Percentiles rank a stretch among this genome's conserved stretches.
These are phyloP conservation scores for Talaromyces nanjingensis DNA, from an alignment of 495 filamentous ascomycete species.

Conservation along the genomic window DNA sequence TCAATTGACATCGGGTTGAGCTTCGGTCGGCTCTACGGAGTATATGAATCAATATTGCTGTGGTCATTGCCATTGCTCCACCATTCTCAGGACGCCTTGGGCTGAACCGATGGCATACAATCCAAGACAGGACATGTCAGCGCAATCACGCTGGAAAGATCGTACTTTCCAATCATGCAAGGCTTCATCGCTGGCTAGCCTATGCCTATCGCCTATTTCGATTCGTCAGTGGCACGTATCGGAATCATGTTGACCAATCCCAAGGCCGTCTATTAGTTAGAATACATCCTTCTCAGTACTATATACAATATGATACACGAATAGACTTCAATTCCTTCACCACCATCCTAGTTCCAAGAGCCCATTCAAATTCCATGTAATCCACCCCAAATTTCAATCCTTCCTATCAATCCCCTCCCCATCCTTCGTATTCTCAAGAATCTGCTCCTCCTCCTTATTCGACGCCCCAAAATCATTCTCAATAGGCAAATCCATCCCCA, in stretches of 20 bases:
- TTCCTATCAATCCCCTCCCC: neutral
- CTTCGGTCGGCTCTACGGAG: neutral
- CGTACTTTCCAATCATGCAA: neutral
- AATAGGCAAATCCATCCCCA: slow-evolving; percentile 79
- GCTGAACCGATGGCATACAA: neutral
- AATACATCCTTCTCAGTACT: neutral
- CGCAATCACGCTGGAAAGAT: neutral
- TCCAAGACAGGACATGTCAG: neutral
- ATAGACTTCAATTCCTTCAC: neutral
- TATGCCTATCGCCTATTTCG: neutral
- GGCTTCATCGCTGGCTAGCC: neutral
- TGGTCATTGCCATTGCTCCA: neutral
- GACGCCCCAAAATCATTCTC: slow-evolving; percentile 14
- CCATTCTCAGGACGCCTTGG: neutral
- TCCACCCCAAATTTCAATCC: neutral
- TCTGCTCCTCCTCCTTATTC: slow-evolving; percentile 6
- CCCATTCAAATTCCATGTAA: neutral
- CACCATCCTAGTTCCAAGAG: neutral
- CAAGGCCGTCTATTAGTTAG: neutral
- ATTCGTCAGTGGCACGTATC: neutral
- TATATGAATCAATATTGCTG: neutral
- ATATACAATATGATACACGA: slow-evolving; percentile 8
- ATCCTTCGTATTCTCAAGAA: slow-evolving; percentile 1
- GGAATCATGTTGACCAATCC: neutral
- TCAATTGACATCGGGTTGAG: slow-evolving; percentile 33